Conservation (phyloP, 2,329 filamentous ascomycete genomes). For the Clonostachys chloroleuca region DNA sequence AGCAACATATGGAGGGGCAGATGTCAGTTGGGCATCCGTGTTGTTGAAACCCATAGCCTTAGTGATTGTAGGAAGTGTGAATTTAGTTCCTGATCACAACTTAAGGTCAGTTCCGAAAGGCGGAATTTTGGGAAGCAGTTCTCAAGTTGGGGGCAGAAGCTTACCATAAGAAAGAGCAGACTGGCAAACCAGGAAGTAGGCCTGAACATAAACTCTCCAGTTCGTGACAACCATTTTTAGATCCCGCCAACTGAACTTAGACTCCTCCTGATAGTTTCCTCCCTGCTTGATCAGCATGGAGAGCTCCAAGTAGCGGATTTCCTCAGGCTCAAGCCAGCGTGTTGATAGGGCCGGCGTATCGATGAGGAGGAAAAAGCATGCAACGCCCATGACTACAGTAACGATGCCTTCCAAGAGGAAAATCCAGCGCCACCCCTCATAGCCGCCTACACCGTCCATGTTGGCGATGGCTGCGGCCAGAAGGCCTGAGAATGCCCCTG, state of each 20-base stretch:
- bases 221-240: slow-evolving; percentile 17
- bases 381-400: slow-evolving; percentile 25
- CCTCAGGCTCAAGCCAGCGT: slow-evolving; percentile 1
- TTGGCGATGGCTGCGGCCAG: slow-evolving; percentile 13
- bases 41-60: slow-evolving; percentile 16
- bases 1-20: slow-evolving; percentile 53
- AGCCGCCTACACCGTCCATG: slow-evolving; percentile 9
- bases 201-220: slow-evolving; percentile 20
- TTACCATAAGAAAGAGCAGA: slow-evolving; percentile 16
- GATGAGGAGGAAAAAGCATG: slow-evolving; percentile 43
- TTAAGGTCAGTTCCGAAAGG: background rate
- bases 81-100: slow-evolving; percentile 11
- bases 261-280: slow-evolving; percentile 14
- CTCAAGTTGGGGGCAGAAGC: background rate
- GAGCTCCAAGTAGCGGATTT: slow-evolving; percentile 7
- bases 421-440: slow-evolving; percentile 14
- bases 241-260: slow-evolving; percentile 11
- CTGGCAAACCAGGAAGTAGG: slow-evolving; percentile 17
- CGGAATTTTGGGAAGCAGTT: background rate
- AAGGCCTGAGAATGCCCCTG: slow-evolving; percentile 12
- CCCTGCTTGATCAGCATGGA: slow-evolving; percentile 24
- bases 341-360: slow-evolving; percentile 7
- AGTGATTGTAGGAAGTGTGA: slow-evolving; percentile 14
- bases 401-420: slow-evolving; percentile 14
- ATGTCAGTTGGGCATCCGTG: slow-evolving; percentile 31